Base-by-base conservation (phyloP, 768 basidiomycete genomes). In the Leucocoprinus birnbaumii region DNA sequence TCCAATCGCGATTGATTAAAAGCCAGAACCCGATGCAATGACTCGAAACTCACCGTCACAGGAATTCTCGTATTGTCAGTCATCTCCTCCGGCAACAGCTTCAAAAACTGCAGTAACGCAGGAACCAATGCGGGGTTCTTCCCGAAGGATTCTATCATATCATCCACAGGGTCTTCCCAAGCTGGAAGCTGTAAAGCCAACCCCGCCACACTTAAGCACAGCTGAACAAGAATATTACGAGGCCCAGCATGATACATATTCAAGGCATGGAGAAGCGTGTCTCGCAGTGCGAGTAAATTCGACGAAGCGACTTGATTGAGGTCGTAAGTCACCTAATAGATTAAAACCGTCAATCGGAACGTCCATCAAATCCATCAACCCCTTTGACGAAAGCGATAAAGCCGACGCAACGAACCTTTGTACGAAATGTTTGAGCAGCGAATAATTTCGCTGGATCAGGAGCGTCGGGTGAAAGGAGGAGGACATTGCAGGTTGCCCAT, bases 361-460 rank as follows among this genome's bases (percentile, higher is more conserved):
- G 44, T 45, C 21, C 35, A 53, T 53, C 52, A 37, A 21, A 26
- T 6, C 24, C 52, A 38, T 53, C 53, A 59, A 45, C 53, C 49
- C 53, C 47, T 50, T 62, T 53, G 47, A 59, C 21, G 25, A 43
- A 42, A 2, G 16, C 37, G 43, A 44, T 22, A 26, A 27, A 5
- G 31, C 31, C 11, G 11, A 31, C 31, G 11, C 53, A 48, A 73
- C 86, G 61, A 58, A 92, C 97, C 80, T 99, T 99, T 47, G 89
- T 79, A 67, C 95, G 80, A 68, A 99, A 91, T 0, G 97, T 98
- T 71, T 99, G 97, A 0, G 96, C 94, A 8, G 94, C 95, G 65
- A 99, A 98, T 50, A 97, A 72, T 68, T 93, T 91, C 37, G 92
- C 91, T 51, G 91, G 80, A 27, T 76, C 67, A 2, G 92, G 89